Conservation (phyloP, 768 basidiomycete genomes). For the Panaeolus papilionaceus region DNA sequence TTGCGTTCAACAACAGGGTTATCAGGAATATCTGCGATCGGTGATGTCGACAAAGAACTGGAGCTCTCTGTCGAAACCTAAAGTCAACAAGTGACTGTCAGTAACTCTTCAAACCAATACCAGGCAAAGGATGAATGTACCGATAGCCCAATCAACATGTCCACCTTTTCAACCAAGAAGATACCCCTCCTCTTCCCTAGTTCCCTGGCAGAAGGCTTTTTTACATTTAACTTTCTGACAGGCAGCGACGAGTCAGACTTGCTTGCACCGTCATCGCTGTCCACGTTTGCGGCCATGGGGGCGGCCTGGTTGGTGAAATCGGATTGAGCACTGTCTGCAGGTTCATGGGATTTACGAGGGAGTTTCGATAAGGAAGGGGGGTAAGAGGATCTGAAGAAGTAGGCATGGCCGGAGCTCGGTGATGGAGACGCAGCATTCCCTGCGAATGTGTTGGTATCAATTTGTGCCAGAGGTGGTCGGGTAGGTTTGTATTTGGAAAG, state of each 20-base stretch:
- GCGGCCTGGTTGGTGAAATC: neutral
- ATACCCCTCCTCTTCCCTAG: conserved; percentile 32
- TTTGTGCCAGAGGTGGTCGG: too few relatives aligned
- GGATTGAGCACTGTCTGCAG: neutral
- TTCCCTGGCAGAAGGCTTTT: conserved; percentile 26
- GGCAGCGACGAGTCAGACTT: conserved; percentile 4
- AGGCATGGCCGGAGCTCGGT: too few relatives aligned
- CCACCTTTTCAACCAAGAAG: conserved; percentile 25
- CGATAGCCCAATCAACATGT: neutral
- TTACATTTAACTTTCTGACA: neutral
- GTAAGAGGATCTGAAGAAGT: neutral
- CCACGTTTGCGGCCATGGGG: conserved; percentile 26
- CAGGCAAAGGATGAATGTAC: conserved; percentile 13
- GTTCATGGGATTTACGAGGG: neutral
- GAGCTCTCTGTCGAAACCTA: neutral
- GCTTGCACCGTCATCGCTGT: conserved; percentile 30
- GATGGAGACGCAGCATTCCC: too few relatives aligned
- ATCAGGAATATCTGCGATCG: neutral
- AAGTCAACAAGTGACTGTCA: neutral
- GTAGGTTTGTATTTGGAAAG: too few relatives aligned
- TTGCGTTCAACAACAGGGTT: too few relatives aligned
- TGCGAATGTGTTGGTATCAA: too few relatives aligned
- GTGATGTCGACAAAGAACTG: neutral
- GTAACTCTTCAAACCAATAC: neutral
- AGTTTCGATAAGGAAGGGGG: neutral